phyloP scores from a whole-genome alignment of 805 yeast species.

The Myxozyma neglecta region DNA sequence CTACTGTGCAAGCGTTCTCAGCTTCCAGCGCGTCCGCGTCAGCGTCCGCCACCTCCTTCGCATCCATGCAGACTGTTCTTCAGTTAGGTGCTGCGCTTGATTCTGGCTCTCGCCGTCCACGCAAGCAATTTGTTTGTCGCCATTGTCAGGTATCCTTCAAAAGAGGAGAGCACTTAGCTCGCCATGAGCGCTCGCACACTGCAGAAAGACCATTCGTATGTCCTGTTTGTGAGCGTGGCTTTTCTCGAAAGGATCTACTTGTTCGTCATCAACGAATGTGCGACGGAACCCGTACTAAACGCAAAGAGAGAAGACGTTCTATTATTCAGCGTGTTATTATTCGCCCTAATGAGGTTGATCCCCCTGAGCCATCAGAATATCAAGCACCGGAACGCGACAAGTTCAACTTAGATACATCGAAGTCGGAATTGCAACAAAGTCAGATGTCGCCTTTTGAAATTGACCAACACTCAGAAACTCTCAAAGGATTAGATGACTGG shows the following conservation, averaged over 20 bases:
- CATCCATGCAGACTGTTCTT: conserved; percentile 19
- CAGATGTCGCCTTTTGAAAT: too few relatives aligned
- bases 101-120: conserved; percentile 11
- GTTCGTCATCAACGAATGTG: conserved; percentile 26
- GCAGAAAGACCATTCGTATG: conserved; percentile 67
- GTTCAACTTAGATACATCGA: neutral
- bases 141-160: conserved; percentile 29
- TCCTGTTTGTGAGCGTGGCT: conserved; percentile 27
- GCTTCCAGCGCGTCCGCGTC: conserved; percentile 12
- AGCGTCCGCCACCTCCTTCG: conserved; percentile 4
- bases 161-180: conserved; percentile 45
- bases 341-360: conserved; percentile 10
- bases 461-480: neutral
- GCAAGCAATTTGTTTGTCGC: conserved; percentile 14
- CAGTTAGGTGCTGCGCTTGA: conserved; percentile 12
- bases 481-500: neutral
- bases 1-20: conserved; percentile 8
- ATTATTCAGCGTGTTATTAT: conserved; percentile 14
- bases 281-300: conserved; percentile 10
- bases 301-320: conserved; percentile 12
- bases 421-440: neutral
- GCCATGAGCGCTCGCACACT: conserved; percentile 74
- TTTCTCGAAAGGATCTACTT: conserved; percentile 27
- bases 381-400: neutral
- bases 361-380: neutral